Percentiles rank a stretch among this genome's conserved stretches.
Evolutionary conservation across 1,284 basidiomycete genomes (phyloP).

Genomic region (Pseudozyma flocculosa): DNA sequence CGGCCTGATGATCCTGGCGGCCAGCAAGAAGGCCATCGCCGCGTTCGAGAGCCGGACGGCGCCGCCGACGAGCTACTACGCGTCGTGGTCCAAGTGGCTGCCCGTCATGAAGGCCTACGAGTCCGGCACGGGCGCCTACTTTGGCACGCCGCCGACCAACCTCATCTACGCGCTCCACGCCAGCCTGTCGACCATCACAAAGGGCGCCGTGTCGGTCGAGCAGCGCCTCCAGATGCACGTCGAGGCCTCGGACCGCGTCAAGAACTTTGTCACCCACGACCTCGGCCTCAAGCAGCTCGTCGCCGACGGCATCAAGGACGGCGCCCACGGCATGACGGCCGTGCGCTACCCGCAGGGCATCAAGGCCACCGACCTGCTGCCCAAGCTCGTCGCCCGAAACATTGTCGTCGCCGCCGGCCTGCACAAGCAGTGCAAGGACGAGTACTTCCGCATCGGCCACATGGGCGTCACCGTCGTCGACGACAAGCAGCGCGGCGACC

Average conservation of each 20-base stretch:
- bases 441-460: constrained; percentile 65
- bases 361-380: constrained; percentile 45
- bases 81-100: constrained; percentile 61
- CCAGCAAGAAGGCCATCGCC: constrained; percentile 77
- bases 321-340: constrained; percentile 57
- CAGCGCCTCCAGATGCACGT: constrained; percentile 79
- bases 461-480: constrained; percentile 86
- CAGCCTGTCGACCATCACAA: constrained; percentile 74
- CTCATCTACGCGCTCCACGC: constrained; percentile 86
- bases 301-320: constrained; percentile 51
- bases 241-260: constrained; percentile 72
- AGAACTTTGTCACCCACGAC: constrained; percentile 67
- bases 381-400: constrained; percentile 66
- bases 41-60: constrained; percentile 71
- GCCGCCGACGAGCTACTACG: constrained; percentile 79
- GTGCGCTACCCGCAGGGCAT: constrained; percentile 53
- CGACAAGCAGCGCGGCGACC: constrained; percentile 62
- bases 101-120: constrained; percentile 58
- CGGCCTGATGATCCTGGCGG: constrained; percentile 82
- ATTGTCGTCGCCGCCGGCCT: constrained; percentile 87
- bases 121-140: constrained; percentile 51
- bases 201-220: constrained; percentile 65
- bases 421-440: constrained; percentile 82
- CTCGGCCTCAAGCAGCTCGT: constrained; percentile 67
- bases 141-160: constrained; percentile 71